phyloP scores from a whole-genome alignment of 805 yeast genomes.

The Metschnikowia amazonensis region DNA sequence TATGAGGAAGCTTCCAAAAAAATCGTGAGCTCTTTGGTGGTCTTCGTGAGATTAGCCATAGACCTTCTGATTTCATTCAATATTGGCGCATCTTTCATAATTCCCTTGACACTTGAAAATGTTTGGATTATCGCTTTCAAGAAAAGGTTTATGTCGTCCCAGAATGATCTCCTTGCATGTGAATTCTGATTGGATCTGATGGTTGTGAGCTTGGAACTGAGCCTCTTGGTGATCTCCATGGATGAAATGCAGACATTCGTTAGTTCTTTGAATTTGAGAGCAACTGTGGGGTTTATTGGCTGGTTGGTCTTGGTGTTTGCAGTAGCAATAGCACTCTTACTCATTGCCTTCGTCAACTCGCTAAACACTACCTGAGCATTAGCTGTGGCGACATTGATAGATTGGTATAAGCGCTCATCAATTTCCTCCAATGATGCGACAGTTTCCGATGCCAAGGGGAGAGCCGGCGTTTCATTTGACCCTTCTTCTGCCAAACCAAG shows the following conservation, averaged over 20 bases:
- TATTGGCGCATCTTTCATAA: conserved; percentile 77
- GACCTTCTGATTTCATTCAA: conserved; percentile 76
- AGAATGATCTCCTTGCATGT: conserved; percentile 59
- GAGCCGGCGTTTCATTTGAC: conserved; percentile 9
- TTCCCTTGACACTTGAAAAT: conserved; percentile 74
- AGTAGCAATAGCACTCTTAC: conserved; percentile 56
- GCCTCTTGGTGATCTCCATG: conserved; percentile 73
- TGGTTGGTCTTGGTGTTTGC: conserved; percentile 24
- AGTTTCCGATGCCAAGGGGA: conserved; percentile 12
- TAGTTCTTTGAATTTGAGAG: conserved; percentile 68
- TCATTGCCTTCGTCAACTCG: conserved; percentile 65
- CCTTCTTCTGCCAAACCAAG: conserved; percentile 10
- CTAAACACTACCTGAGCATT: conserved; percentile 76
- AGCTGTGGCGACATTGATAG: conserved; percentile 57
- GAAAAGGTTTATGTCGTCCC: conserved; percentile 82
- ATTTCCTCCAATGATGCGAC: conserved; percentile 36
- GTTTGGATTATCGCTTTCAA: conserved; percentile 80
- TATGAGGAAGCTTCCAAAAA: conserved; percentile 52
- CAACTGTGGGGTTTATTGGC: conserved; percentile 40
- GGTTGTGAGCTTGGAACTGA: conserved; percentile 51
- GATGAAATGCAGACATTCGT: conserved; percentile 74
- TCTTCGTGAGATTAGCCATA: conserved; percentile 76
- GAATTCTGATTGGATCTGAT: conserved; percentile 46
- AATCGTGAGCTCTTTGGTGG: conserved; percentile 90
- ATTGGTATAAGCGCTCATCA: conserved; percentile 64